Evolutionary conservation across 495 filamentous ascomycete species (phyloP).

Genomic region (Penicillium dipodomyicola): DNA sequence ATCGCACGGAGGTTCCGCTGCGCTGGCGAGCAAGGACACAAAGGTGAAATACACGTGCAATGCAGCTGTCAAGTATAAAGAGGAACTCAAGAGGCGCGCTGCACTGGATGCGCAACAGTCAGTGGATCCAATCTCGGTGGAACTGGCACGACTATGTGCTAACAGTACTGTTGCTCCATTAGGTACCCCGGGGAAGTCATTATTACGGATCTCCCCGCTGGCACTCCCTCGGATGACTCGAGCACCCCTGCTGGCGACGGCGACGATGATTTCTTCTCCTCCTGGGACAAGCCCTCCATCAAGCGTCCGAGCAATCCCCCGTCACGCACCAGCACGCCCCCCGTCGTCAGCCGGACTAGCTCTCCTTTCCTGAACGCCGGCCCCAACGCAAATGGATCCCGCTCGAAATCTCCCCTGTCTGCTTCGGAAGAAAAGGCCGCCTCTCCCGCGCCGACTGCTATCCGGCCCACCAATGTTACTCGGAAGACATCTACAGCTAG

Average conservation of each 20-base stretch:
- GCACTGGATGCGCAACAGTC: conserved; percentile 79
- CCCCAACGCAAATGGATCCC: conserved; percentile 66
- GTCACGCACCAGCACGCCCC: conserved; percentile 85
- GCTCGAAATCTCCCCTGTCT: conserved; percentile 79
- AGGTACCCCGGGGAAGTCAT: conserved; percentile 86
- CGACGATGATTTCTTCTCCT: conserved; percentile 96
- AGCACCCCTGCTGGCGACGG: conserved; percentile 72
- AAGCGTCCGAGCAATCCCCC: conserved; percentile 94
- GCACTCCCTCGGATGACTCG: conserved; percentile 57
- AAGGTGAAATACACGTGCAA: conserved; percentile 95
- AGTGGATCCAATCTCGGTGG: conserved; percentile 13
- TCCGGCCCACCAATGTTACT: conserved; percentile 72
- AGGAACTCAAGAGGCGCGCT: conserved; percentile 82
- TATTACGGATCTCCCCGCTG: conserved; percentile 69
- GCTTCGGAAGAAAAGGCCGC: conserved; percentile 52
- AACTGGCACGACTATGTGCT: conserved; percentile 17
- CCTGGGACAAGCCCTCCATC: conserved; percentile 96
- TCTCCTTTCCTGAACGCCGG: conserved; percentile 84
- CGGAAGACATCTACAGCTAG: conserved; percentile 63
- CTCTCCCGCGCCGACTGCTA: conserved; percentile 54
- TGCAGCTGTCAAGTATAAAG: conserved; percentile 92
- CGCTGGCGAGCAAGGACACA: conserved; percentile 88
- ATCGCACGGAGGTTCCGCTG: conserved; percentile 88
- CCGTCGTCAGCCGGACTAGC: conserved; percentile 74
- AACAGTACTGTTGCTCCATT: conserved; percentile 16